phyloP scores from a whole-genome alignment of 2,329 filamentous ascomycete species.

The Exutisphaerella laricina region DNA sequence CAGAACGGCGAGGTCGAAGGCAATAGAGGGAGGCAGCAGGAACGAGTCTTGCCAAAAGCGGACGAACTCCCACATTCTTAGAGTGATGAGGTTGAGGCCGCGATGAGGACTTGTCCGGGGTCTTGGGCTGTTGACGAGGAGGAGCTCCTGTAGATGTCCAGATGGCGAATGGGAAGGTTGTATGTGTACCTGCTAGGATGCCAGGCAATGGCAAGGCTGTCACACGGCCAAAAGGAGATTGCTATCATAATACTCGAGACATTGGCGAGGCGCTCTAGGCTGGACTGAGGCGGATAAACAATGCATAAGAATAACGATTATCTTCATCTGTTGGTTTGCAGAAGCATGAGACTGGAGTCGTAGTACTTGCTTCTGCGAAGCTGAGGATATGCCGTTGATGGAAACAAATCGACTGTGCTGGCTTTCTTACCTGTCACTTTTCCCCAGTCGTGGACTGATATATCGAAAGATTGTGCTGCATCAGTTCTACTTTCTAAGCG shows the following conservation, averaged over 20 bases:
- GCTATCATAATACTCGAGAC: too few species aligned
- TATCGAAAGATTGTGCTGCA: too few species aligned
- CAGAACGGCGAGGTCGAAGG: constrained; percentile 11
- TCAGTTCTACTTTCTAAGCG: too few species aligned
- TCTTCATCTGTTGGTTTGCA: too few species aligned
- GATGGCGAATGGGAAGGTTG: not conserved
- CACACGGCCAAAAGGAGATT: too few species aligned
- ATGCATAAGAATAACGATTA: not conserved
- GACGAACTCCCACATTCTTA: constrained; percentile 9
- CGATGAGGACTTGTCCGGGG: too few species aligned
- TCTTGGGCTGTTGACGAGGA: not conserved
- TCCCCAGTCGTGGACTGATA: too few species aligned
- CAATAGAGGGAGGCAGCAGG: constrained; percentile 3
- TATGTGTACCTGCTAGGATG: not conserved
- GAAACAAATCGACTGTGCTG: too few species aligned
- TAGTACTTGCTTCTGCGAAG: too few species aligned
- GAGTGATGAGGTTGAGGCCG: not conserved
- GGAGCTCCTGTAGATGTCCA: not conserved
- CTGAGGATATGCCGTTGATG: too few species aligned
- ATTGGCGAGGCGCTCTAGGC: not conserved
- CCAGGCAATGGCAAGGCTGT: not conserved
- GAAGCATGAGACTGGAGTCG: too few species aligned
- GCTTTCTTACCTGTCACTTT: too few species aligned
- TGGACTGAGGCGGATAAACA: not conserved
- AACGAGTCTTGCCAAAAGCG: constrained; percentile 1